phyloP scores from a whole-genome alignment of 768 basidiomycete species.

The Hypsizygus marmoreus region DNA sequence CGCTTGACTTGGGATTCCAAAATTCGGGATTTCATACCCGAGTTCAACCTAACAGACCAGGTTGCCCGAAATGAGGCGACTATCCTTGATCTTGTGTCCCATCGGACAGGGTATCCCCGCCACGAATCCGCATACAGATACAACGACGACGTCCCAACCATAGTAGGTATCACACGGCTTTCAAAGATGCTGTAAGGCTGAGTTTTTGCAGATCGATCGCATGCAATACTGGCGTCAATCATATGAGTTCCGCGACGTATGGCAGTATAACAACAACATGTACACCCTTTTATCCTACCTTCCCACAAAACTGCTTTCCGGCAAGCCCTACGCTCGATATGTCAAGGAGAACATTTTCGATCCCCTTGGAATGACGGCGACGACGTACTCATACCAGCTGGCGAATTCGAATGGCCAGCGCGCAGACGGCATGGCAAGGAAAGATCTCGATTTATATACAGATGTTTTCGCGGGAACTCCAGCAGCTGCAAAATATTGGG shows the following conservation, averaged over 20 bases:
- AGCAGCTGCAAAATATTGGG: conserved; percentile 22
- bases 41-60: conserved; percentile 25
- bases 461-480: conserved; percentile 25
- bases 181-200: background rate
- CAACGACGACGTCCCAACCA: conserved; percentile 4
- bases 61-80: conserved; percentile 19
- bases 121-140: conserved; percentile 18
- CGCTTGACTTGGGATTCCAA: conserved; percentile 26
- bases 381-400: conserved; percentile 28
- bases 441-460: conserved; percentile 17
- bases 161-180: conserved; percentile 8
- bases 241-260: conserved; percentile 27
- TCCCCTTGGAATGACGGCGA: conserved; percentile 27
- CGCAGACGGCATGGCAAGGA: conserved; percentile 26
- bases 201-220: conserved; percentile 11
- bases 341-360: conserved; percentile 28
- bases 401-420: conserved; percentile 25
- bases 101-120: conserved; percentile 21
- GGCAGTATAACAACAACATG: conserved; percentile 32
- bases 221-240: conserved; percentile 29
- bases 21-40: conserved; percentile 24
- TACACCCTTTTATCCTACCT: conserved; percentile 27
- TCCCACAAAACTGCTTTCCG: conserved; percentile 19
- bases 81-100: conserved; percentile 22
- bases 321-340: conserved; percentile 23